These are phyloP conservation scores for Pseudogymnoascus sp. DNA, from an alignment of 2,329 filamentous ascomycete species.

Conservation along the genomic window DNA sequence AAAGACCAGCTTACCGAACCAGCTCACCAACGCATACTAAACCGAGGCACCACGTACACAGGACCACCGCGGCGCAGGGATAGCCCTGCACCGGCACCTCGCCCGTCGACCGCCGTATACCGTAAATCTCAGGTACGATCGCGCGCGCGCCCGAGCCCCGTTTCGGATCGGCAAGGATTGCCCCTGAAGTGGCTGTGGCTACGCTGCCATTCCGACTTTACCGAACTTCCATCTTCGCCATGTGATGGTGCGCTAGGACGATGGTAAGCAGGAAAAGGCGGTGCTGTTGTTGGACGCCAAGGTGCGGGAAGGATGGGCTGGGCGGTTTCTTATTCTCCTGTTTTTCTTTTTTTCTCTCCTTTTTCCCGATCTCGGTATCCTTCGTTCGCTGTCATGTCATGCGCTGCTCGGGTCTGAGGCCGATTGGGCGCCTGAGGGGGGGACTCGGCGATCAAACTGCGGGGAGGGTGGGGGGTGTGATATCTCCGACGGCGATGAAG, in stretches of 20 bases:
- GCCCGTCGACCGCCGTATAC: neutral
- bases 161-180: conserved; percentile 1
- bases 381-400: neutral
- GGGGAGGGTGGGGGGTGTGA: neutral
- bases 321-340: neutral
- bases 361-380: neutral
- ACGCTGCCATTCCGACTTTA: neutral
- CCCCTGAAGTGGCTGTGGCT: neutral
- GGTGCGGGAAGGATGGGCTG: neutral
- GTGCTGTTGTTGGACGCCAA: neutral
- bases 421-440: neutral
- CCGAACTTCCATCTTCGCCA: neutral
- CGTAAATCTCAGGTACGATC: conserved; percentile 4
- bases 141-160: neutral
- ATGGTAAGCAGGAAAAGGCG: neutral
- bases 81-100: neutral
- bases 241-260: neutral
- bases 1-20: neutral
- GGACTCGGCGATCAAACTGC: neutral
- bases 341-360: neutral
- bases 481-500: neutral
- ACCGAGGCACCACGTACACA: neutral
- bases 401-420: neutral
- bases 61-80: neutral
- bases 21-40: neutral